These are phyloP conservation scores for Gossypium anomalum DNA, from an alignment of 345 rosid species.

Conservation along the genomic window DNA sequence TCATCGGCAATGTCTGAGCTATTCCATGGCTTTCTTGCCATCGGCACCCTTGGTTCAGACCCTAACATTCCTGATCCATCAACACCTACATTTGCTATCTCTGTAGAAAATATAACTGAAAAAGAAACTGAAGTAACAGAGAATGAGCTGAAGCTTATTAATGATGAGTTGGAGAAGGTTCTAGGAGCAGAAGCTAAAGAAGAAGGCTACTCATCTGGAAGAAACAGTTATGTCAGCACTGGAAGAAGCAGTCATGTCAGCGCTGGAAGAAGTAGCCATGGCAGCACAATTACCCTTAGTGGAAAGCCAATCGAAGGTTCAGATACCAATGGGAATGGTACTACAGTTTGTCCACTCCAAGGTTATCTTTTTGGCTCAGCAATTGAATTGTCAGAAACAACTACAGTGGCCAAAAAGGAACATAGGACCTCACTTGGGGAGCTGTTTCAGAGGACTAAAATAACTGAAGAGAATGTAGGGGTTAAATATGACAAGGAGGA, in stretches of 20 bases:
- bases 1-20: constrained; percentile 48
- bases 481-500: constrained; percentile 51
- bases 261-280: constrained; percentile 69
- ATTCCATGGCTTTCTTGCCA: constrained; percentile 80
- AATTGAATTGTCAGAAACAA: constrained; percentile 55
- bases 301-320: constrained; percentile 55
- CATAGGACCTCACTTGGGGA: constrained; percentile 75
- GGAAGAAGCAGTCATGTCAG: constrained; percentile 73
- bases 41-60: constrained; percentile 71
- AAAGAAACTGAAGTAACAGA: constrained; percentile 70
- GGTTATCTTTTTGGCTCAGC: constrained; percentile 74
- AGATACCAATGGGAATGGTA: constrained; percentile 48
- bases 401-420: constrained; percentile 54
- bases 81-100: constrained; percentile 64
- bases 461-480: constrained; percentile 41
- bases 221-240: constrained; percentile 62
- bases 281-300: constrained; percentile 70
- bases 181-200: constrained; percentile 63
- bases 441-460: constrained; percentile 65
- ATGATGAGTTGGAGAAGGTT: constrained; percentile 72
- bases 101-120: constrained; percentile 57
- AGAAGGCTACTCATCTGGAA: constrained; percentile 53
- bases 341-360: constrained; percentile 62
- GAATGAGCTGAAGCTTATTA: constrained; percentile 61
- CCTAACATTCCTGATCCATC: constrained; percentile 40